Evolutionary conservation across 2,329 filamentous ascomycete species (phyloP).

Genomic region (Apiospora arundinis): DNA sequence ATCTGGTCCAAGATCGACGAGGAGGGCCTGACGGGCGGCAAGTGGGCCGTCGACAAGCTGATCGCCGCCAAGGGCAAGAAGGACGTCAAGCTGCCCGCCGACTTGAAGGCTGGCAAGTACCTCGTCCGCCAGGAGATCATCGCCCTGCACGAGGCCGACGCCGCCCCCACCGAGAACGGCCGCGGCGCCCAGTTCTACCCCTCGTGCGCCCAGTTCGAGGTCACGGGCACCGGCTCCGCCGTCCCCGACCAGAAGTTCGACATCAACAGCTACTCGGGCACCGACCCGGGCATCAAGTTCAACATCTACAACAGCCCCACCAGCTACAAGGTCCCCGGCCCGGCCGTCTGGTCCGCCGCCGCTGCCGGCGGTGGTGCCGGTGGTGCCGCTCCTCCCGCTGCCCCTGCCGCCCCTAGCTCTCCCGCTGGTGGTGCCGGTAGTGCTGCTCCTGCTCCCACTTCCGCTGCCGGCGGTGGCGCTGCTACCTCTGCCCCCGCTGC

Average conservation of each 20-base stretch:
- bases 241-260: constrained; percentile 50
- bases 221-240: constrained; percentile 59
- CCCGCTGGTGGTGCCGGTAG: not conserved
- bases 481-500: not conserved
- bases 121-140: constrained; percentile 50
- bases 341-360: constrained; percentile 23
- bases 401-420: not conserved
- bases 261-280: constrained; percentile 62
- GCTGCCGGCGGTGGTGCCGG: not conserved
- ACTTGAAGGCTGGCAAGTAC: constrained; percentile 48
- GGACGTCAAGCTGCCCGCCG: constrained; percentile 47
- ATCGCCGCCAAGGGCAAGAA: constrained; percentile 52
- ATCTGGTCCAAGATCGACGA: constrained; percentile 61
- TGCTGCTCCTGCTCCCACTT: constrained; percentile 1
- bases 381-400: not conserved
- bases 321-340: constrained; percentile 25
- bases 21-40: constrained; percentile 42
- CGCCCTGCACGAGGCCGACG: constrained; percentile 45
- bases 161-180: constrained; percentile 37
- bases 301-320: constrained; percentile 57
- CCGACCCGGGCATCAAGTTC: constrained; percentile 64
- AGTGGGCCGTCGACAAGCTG: constrained; percentile 57
- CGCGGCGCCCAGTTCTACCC: constrained; percentile 62
- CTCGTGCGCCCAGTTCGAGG: constrained; percentile 65
- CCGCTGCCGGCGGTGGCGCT: not conserved